These are phyloP conservation scores for Lathyrus oleraceus DNA, from an alignment of 306 rosid genomes.

Conservation along the genomic window DNA sequence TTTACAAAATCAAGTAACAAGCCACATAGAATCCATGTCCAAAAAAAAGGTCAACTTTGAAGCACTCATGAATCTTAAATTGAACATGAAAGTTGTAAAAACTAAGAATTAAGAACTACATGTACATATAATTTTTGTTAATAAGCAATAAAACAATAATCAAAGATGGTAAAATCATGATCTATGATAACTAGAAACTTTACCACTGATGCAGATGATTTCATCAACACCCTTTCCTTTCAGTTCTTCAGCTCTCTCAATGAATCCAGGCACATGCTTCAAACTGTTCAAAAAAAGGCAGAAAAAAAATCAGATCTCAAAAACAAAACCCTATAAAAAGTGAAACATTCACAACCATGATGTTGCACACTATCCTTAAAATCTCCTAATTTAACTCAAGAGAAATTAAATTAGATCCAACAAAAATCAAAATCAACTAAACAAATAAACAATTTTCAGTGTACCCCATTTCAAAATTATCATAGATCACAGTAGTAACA, in stretches of 20 bases:
- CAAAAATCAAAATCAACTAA: background rate
- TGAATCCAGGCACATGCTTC: conserved; percentile 87
- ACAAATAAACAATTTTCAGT: background rate
- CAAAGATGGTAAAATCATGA: background rate
- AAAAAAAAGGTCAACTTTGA: background rate
- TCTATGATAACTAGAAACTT: background rate
- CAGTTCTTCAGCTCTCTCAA: conserved; percentile 71
- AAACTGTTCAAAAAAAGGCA: conserved; percentile 44
- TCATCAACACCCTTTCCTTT: conserved; percentile 80
- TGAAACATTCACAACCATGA: conserved; percentile 5
- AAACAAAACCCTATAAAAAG: background rate
- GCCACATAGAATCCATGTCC: conserved; percentile 7
- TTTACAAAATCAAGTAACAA: background rate
- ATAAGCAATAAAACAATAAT: background rate
- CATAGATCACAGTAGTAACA: background rate
- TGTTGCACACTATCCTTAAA: background rate
- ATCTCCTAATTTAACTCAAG: conserved; percentile 1
- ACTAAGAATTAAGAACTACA: background rate
- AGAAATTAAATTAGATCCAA: background rate
- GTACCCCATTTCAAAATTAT: background rate
- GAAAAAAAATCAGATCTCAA: conserved; percentile 10
- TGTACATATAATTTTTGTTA: background rate
- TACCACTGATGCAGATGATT: conserved; percentile 72
- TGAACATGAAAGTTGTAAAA: background rate
- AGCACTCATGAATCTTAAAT: conserved; percentile 4